Evolutionary conservation across 129 eudicot species (phyloP).

Genomic region (Lonicera japonica): DNA sequence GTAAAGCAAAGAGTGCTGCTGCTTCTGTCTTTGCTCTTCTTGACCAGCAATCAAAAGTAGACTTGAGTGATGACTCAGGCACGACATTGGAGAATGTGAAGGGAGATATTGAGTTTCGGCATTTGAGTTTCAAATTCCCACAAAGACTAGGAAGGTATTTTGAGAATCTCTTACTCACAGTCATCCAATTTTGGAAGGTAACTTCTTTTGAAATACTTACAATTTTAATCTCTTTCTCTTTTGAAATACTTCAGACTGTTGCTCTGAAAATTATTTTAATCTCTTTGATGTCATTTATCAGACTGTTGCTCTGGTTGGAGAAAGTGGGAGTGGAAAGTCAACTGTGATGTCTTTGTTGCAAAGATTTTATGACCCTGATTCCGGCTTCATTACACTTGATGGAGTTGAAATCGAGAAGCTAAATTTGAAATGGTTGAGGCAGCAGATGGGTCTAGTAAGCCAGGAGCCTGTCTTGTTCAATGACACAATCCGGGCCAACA

Average conservation of each 20-base stretch:
- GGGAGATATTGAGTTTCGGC: slow-evolving; percentile 26
- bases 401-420: slow-evolving; percentile 18
- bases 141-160: too few relatives aligned
- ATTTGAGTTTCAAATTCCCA: slow-evolving; percentile 30
- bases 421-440: slow-evolving; percentile 28
- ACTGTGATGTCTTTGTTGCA: slow-evolving; percentile 27
- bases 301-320: slow-evolving; percentile 40
- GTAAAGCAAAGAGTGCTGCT: slow-evolving; percentile 22
- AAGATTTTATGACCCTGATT: slow-evolving; percentile 33
- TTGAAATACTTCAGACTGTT: too few relatives aligned
- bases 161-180: not conserved
- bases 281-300: slow-evolving; percentile 2
- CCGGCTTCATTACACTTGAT: slow-evolving; percentile 25
- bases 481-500: slow-evolving; percentile 29
- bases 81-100: slow-evolving; percentile 17
- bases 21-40: slow-evolving; percentile 35
- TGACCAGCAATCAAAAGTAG: slow-evolving; percentile 23
- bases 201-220: too few relatives aligned
- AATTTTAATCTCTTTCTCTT: too few relatives aligned
- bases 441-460: slow-evolving; percentile 33
- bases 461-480: slow-evolving; percentile 32
- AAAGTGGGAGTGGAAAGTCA: slow-evolving; percentile 39
- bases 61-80: slow-evolving; percentile 26
- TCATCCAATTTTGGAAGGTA: too few relatives aligned
- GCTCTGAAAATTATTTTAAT: not conserved